phyloP scores from a whole-genome alignment of 2,329 filamentous ascomycete species.

The Calonectria crousiana region DNA sequence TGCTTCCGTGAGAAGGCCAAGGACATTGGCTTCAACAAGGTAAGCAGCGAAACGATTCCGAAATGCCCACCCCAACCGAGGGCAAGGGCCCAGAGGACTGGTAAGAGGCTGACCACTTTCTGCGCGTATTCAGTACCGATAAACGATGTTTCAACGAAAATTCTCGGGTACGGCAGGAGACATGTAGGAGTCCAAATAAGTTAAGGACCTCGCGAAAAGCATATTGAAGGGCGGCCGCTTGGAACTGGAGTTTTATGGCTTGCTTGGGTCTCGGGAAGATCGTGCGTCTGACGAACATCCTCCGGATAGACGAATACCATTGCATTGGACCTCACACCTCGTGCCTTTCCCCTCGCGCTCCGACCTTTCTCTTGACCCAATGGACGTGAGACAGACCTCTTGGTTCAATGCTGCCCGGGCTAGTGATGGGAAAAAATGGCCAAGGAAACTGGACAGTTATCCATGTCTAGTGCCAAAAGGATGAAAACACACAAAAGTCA shows the following conservation, averaged over 20 bases:
- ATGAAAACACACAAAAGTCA: conserved; percentile 8
- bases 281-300: conserved; percentile 57
- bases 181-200: conserved; percentile 40
- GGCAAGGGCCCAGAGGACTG: background rate
- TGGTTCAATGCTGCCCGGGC: background rate
- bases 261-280: conserved; percentile 59
- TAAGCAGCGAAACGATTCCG: conserved; percentile 49
- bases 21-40: conserved; percentile 82
- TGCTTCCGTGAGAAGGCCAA: conserved; percentile 81
- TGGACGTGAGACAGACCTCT: conserved; percentile 8
- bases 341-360: conserved; percentile 12
- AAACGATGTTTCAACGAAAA: conserved; percentile 47
- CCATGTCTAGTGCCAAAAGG: background rate
- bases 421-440: conserved; percentile 3
- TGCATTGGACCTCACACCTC: conserved; percentile 50
- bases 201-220: conserved; percentile 52
- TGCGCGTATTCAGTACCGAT: conserved; percentile 50
- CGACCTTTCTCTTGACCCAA: conserved; percentile 21
- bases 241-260: conserved; percentile 60
- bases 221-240: conserved; percentile 58
- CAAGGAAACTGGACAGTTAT: conserved; percentile 1
- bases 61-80: background rate
- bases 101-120: conserved; percentile 31
- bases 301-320: conserved; percentile 59
- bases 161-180: conserved; percentile 41